A percentile compares a stretch with the other conserved stretches of the same genome.
phyloP scores from a whole-genome alignment of 495 filamentous ascomycete species.

The Aspergillus cristatus region DNA sequence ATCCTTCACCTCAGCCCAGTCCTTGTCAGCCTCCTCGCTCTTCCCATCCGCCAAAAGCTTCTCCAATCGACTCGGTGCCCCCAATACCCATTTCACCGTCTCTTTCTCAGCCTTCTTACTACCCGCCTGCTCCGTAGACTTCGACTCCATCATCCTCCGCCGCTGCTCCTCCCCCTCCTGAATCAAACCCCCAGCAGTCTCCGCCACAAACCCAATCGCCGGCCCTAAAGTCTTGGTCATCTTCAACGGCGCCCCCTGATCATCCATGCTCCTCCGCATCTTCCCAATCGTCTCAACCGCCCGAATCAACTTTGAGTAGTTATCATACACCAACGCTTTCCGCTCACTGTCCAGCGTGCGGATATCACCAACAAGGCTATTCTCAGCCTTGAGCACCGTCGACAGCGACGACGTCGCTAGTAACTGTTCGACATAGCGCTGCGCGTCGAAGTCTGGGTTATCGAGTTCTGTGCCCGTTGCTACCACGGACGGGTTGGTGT shows the following conservation, averaged over 20 bases:
- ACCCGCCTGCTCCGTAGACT: slow-evolving; percentile 20
- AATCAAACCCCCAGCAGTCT: slow-evolving; percentile 61
- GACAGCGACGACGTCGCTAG: slow-evolving; percentile 49
- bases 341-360: slow-evolving; percentile 85
- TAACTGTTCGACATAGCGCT: slow-evolving; percentile 36
- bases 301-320: slow-evolving; percentile 89
- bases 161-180: slow-evolving; percentile 37
- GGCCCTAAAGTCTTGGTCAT: slow-evolving; percentile 58
- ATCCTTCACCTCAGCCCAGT: slow-evolving; percentile 45
- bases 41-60: slow-evolving; percentile 41
- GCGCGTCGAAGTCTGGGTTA: slow-evolving; percentile 36
- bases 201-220: slow-evolving; percentile 73
- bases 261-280: slow-evolving; percentile 43
- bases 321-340: slow-evolving; percentile 96
- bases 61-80: slow-evolving; percentile 42
- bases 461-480: slow-evolving; percentile 38
- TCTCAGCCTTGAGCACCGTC: slow-evolving; percentile 52
- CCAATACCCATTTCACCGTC: slow-evolving; percentile 64
- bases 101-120: slow-evolving; percentile 47
- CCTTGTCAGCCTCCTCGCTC: slow-evolving; percentile 44
- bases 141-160: slow-evolving; percentile 26
- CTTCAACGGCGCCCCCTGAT: slow-evolving; percentile 36
- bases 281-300: slow-evolving; percentile 92
- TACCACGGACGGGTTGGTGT: slow-evolving; percentile 15
- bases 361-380: slow-evolving; percentile 58